Percentiles rank a stretch among this genome's conserved stretches.
These are phyloP conservation scores for Nicotiana paniculata DNA, from an alignment of 257 asterid genomes.

Conservation along the genomic window DNA sequence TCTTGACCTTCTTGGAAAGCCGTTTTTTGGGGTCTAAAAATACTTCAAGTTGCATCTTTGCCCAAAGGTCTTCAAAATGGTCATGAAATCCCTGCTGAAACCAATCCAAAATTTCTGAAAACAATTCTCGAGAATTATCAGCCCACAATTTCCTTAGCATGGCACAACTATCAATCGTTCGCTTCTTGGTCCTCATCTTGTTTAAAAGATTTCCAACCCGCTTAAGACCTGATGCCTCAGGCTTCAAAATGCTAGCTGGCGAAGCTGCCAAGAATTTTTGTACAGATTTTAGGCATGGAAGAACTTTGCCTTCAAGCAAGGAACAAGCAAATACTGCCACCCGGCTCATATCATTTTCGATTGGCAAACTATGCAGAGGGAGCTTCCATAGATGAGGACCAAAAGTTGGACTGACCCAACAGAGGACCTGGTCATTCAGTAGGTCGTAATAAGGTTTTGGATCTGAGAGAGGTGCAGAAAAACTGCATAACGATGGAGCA, in stretches of 20 bases:
- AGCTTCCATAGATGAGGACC: constrained; percentile 78
- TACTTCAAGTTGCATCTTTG: constrained; percentile 38
- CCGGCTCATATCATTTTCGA: constrained; percentile 34
- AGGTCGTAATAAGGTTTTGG: constrained; percentile 67
- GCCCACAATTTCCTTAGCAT: constrained; percentile 47
- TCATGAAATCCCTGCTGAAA: constrained; percentile 51
- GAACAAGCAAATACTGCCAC: constrained; percentile 55
- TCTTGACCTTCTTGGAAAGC: constrained; percentile 25
- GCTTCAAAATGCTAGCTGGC: constrained; percentile 62
- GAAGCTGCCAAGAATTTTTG: constrained; percentile 51
- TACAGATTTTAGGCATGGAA: constrained; percentile 59
- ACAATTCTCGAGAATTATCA: constrained; percentile 39
- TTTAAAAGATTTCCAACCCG: constrained; percentile 60
- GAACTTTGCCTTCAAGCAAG: constrained; percentile 66
- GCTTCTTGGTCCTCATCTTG: constrained; percentile 32
- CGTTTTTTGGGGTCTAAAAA: constrained; percentile 28
- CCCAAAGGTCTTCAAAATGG: constrained; percentile 48
- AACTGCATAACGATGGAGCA: constrained; percentile 52
- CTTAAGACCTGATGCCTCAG: constrained; percentile 59
- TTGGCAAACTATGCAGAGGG: constrained; percentile 54
- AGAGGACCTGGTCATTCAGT: constrained; percentile 47
- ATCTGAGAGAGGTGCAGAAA: constrained; percentile 75
- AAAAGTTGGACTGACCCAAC: constrained; percentile 67
- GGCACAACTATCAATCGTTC: constrained; percentile 47
- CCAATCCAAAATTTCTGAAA: constrained; percentile 57